Percentiles rank a stretch among this genome's conserved stretches.
Conservation (phyloP, 106 monocot genomes). For the Amphibolis antarctica region DNA sequence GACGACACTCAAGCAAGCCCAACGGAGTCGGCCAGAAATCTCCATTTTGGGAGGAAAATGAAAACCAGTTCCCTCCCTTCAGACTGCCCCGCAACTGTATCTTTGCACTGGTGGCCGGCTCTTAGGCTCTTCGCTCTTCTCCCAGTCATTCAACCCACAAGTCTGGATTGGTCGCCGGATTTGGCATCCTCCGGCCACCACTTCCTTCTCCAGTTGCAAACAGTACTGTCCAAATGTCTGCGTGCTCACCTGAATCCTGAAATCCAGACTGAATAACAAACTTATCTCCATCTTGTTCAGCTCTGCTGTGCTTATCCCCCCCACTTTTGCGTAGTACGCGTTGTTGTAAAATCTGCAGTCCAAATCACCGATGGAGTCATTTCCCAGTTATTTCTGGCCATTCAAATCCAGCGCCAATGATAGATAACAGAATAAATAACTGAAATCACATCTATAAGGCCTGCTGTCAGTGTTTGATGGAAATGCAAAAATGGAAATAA, state of each 20-base stretch:
- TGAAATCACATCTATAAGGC: no score
- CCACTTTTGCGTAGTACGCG: constrained; percentile 64
- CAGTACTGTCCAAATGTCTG: constrained; percentile 44
- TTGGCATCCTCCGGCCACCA: constrained; percentile 4
- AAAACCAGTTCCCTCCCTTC: not conserved
- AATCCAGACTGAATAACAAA: constrained; percentile 57
- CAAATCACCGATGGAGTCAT: not conserved
- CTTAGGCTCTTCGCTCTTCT: constrained; percentile 18
- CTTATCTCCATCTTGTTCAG: constrained; percentile 58
- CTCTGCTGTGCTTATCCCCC: constrained; percentile 51
- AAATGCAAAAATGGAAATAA: no score
- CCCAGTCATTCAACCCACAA: constrained; percentile 13
- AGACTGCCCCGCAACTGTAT: constrained; percentile 33
- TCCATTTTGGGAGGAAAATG: no score
- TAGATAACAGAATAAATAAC: no score
- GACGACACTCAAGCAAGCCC: no score
- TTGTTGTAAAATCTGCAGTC: constrained; percentile 62
- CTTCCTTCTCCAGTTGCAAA: constrained; percentile 39
- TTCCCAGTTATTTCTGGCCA: no score
- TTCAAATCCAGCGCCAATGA: no score
- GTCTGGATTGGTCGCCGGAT: constrained; percentile 36
- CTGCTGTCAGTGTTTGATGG: no score
- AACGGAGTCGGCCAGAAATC: no score
- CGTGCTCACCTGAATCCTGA: constrained; percentile 48
- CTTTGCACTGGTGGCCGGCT: constrained; percentile 20